Base-by-base conservation (phyloP, 768 basidiomycete genomes). In the Neoboletus subvelutipes region DNA sequence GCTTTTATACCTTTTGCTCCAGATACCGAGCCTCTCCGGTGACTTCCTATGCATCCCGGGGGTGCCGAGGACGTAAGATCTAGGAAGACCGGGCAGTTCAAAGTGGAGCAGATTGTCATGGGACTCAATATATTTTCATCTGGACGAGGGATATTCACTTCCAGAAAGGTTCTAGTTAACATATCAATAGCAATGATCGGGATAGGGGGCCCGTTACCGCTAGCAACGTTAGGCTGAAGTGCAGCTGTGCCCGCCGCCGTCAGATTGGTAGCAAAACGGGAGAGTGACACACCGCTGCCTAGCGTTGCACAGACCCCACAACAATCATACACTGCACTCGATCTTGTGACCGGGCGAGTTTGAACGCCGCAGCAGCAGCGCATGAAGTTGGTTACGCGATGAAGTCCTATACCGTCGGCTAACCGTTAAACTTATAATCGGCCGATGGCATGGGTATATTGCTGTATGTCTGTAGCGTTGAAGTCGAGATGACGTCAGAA, bases 1-100 rank as follows among this genome's bases (percentile, higher is more conserved):
- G 20, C 29, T 46, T 54, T 68, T 68, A 69, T 67, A 50, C 51
- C 5, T n/a, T 57, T 54, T 13, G 15, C 28, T 31, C 13, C n/a
- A 12, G 43, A 7, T 1, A 40, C n/a, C 7, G 9, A 18, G 10
- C 42, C 29, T 33, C 22, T 22, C 37, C 54, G 45, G 61, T 22
- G 33, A 43, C 47, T 20, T 43, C 12, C 2, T 20, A 37, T 41
- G n/a, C 42, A 43, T 28, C 28, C 54, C 39, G 29, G 28, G 45
- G 24, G 50, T 39, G 10, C 29, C 5, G 39, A 53, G 1, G 34
- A 40, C 2, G 39, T 34, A 24, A 40, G 18, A 47, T 17, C 18
- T 26, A 15, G 9, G n/a, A 10, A 15, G 13, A 29, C 6, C 5
- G 33, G 34, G 56, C 55, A 20, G 40, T 53, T 47, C 57, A 15